Evolutionary conservation across 257 asterid species (phyloP).

Genomic region (Datura wrightii): DNA sequence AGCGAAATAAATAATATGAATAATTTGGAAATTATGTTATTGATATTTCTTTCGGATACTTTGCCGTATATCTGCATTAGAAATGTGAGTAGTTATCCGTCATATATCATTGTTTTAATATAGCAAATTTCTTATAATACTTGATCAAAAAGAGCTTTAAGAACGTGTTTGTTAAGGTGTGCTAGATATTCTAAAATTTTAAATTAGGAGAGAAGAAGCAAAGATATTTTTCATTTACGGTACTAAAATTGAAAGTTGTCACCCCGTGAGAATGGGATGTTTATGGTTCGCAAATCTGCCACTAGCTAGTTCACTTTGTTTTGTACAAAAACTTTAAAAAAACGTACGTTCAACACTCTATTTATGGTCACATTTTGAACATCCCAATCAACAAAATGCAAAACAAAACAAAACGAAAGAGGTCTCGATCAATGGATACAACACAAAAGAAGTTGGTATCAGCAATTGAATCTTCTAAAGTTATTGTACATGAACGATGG

Average conservation of each 20-base stretch:
- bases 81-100: background rate
- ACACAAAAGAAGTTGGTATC: background rate
- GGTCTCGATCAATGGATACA: background rate
- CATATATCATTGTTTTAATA: background rate
- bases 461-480: background rate
- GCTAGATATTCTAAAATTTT: slow-evolving; percentile 26
- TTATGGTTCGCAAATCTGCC: slow-evolving; percentile 17
- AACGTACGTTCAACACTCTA: background rate
- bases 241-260: background rate
- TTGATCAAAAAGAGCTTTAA: slow-evolving; percentile 1
- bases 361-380: background rate
- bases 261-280: slow-evolving; percentile 33
- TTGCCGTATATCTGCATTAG: no score
- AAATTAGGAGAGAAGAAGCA: background rate
- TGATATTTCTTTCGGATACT: no score
- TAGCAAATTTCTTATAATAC: background rate
- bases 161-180: slow-evolving; percentile 52
- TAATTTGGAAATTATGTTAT: no score
- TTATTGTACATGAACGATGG: background rate
- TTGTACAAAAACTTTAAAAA: background rate
- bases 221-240: slow-evolving; percentile 28
- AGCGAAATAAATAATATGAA: no score
- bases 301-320: background rate
- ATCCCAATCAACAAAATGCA: background rate
- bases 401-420: background rate